Evolutionary conservation across 768 basidiomycete genomes (phyloP).

Genomic region (Trametopsis cervina): DNA sequence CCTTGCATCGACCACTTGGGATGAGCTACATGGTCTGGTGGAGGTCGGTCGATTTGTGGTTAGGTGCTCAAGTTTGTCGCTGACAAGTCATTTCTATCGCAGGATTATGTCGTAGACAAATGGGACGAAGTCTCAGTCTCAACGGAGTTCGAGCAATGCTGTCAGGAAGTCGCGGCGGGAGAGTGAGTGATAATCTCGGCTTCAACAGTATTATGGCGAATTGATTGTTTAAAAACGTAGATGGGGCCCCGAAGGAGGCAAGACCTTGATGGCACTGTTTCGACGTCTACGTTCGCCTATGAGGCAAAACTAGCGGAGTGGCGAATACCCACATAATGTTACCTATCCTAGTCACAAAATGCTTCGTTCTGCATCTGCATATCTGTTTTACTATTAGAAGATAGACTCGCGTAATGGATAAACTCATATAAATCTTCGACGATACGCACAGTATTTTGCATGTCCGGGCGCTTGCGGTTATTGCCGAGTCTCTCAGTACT

Average conservation of each 20-base stretch:
- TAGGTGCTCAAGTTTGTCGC: too few relatives aligned
- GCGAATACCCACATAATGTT: too few relatives aligned
- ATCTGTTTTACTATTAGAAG: too few relatives aligned
- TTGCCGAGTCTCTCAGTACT: too few relatives aligned
- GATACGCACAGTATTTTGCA: too few relatives aligned
- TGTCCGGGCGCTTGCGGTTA: too few relatives aligned
- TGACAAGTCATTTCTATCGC: not conserved
- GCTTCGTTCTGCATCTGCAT: too few relatives aligned
- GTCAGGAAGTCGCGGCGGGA: constrained; percentile 65
- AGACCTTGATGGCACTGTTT: constrained; percentile 60
- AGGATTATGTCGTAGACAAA: constrained; percentile 70
- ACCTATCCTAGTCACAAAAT: too few relatives aligned
- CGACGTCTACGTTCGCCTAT: constrained; percentile 60
- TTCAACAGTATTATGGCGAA: not conserved
- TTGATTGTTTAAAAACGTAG: constrained; percentile 26
- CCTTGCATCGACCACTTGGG: constrained; percentile 62
- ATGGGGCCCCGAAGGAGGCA: constrained; percentile 68
- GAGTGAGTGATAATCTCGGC: constrained; percentile 41
- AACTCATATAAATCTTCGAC: too few relatives aligned
- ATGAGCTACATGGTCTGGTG: constrained; percentile 52
- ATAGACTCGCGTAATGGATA: too few relatives aligned
- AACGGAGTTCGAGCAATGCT: constrained; percentile 62
- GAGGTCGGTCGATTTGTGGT: constrained; percentile 40
- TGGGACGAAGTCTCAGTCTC: constrained; percentile 65
- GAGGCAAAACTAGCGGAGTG: too few relatives aligned